Percentiles rank a stretch among this genome's conserved stretches.
phyloP scores from a whole-genome alignment of 176 grass and related monocot species.

The Carex kokanica region DNA sequence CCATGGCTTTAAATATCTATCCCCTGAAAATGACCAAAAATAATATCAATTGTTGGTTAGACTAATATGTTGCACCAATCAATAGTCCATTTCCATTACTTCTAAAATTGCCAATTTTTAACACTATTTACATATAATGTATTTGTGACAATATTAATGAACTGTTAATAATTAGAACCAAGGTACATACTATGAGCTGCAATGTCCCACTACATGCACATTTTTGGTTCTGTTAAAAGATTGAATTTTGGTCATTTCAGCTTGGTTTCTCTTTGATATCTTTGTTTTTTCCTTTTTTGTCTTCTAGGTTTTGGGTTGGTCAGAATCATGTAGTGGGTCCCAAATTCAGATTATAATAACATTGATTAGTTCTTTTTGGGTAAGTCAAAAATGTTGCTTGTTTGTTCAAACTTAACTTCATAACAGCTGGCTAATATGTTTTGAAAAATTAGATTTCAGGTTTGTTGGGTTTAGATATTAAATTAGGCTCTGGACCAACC shows the following conservation, averaged over 20 bases:
- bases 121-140: neutral
- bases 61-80: neutral
- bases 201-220: neutral
- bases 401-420: neutral
- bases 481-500: neutral
- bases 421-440: neutral
- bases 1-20: slow-evolving; percentile 58
- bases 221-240: neutral
- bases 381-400: neutral
- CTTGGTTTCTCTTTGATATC: neutral
- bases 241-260: neutral
- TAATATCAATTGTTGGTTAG: slow-evolving; percentile 21
- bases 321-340: neutral
- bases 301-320: neutral
- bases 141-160: neutral
- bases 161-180: neutral
- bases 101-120: neutral
- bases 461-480: neutral
- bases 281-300: neutral
- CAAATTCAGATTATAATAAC: neutral
- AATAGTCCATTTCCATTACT: neutral
- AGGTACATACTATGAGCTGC: neutral
- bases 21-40: slow-evolving; percentile 46
- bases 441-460: neutral
- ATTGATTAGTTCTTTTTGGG: neutral